phyloP scores from a whole-genome alignment of 1,284 basidiomycete species.

The Neonothopanus nambi region DNA sequence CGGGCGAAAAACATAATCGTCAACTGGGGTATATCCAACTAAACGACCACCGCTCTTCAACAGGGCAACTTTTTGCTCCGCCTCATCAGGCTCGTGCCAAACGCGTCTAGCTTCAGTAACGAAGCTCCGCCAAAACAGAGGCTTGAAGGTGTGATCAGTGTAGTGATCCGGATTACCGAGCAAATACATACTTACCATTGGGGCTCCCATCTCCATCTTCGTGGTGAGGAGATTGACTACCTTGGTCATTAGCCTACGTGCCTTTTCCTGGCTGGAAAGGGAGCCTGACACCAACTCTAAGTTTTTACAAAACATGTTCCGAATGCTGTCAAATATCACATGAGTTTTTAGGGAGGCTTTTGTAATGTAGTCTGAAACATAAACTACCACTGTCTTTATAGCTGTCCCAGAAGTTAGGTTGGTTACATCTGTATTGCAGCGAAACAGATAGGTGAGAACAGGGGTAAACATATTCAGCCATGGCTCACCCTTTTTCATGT shows the following conservation, averaged over 20 bases:
- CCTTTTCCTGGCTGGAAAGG: conserved; percentile 18
- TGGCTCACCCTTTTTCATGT: too few relatives aligned
- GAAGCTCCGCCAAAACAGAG: conserved; percentile 29
- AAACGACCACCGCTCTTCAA: not conserved
- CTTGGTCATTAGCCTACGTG: conserved; percentile 27
- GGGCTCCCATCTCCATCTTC: too few relatives aligned
- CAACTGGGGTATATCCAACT: not conserved
- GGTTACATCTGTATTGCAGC: too few relatives aligned
- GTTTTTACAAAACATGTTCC: conserved; percentile 26
- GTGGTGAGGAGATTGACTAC: conserved; percentile 30
- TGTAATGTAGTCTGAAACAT: conserved; percentile 39
- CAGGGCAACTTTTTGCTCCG: conserved; percentile 13
- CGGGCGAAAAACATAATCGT: conserved; percentile 23
- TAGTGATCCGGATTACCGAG: conserved; percentile 32
- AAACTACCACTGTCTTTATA: too few relatives aligned
- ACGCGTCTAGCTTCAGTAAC: conserved; percentile 18
- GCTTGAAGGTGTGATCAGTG: conserved; percentile 28
- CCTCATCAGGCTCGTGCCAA: conserved; percentile 8
- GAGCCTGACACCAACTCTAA: conserved; percentile 19
- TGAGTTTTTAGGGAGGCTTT: conserved; percentile 36
- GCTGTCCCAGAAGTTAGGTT: too few relatives aligned
- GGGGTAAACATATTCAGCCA: too few relatives aligned
- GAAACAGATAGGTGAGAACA: too few relatives aligned
- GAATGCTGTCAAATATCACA: conserved; percentile 29
- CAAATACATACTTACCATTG: conserved; percentile 28